phyloP scores from a whole-genome alignment of 2,329 filamentous ascomycete species.

The Verticillium longisporum region DNA sequence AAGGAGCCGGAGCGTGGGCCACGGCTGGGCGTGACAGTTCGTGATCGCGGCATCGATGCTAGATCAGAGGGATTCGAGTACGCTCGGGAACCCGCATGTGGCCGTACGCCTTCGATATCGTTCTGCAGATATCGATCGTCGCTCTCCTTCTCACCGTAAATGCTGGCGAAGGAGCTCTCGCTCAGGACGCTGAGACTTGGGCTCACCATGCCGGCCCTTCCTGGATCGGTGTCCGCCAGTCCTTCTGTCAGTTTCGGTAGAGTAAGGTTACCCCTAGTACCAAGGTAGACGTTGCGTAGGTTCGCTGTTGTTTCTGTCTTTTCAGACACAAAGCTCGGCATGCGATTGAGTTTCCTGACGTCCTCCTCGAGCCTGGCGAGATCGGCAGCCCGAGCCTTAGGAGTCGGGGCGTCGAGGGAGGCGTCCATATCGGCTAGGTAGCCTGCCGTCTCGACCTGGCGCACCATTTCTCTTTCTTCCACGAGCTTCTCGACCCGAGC shows the following conservation, averaged over 20 bases:
- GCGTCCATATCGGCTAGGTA: slow-evolving; percentile 23
- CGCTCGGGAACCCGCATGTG: not conserved
- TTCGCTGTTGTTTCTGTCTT: slow-evolving; percentile 53
- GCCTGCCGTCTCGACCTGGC: slow-evolving; percentile 38
- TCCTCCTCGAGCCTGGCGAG: slow-evolving; percentile 19
- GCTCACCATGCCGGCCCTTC: slow-evolving; percentile 36
- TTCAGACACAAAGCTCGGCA: slow-evolving; percentile 61
- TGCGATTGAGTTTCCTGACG: slow-evolving; percentile 38
- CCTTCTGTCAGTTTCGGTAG: slow-evolving; percentile 38
- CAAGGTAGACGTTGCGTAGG: slow-evolving; percentile 52
- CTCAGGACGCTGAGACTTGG: slow-evolving; percentile 59
- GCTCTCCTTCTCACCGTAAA: slow-evolving; percentile 46
- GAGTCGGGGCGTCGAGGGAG: slow-evolving; percentile 3
- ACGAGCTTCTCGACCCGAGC: slow-evolving; percentile 48
- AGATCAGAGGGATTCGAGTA: not conserved
- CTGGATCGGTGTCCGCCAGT: slow-evolving; percentile 22
- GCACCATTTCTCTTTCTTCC: slow-evolving; percentile 46
- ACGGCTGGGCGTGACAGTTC: slow-evolving; percentile 15
- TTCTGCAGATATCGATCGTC: slow-evolving; percentile 6
- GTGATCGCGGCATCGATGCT: not conserved
- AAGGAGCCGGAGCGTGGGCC: slow-evolving; percentile 22
- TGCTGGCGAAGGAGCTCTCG: slow-evolving; percentile 60
- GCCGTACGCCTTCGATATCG: not conserved
- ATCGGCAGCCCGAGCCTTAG: slow-evolving; percentile 12
- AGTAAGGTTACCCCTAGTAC: slow-evolving; percentile 40